phyloP scores from a whole-genome alignment of 164 flowering plant genomes.

The Liriodendron chinense region DNA sequence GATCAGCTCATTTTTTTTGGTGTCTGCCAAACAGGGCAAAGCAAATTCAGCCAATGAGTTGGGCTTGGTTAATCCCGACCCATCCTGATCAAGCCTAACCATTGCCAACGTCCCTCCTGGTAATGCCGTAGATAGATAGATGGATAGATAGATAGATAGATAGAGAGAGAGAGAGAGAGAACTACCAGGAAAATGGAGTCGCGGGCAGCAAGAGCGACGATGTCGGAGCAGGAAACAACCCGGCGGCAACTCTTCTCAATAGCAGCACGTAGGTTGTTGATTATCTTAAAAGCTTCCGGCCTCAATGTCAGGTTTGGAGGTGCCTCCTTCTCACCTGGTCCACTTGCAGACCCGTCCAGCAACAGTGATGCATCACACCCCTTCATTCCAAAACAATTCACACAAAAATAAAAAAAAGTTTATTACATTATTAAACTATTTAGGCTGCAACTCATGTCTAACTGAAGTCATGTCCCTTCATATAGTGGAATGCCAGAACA shows the following conservation, averaged over 20 bases:
- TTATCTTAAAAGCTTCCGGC: constrained; percentile 31
- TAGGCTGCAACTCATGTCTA: too few relatives aligned
- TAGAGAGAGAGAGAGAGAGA: not conserved
- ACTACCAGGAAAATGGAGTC: constrained; percentile 47
- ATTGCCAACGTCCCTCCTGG: too few relatives aligned
- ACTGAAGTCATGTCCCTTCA: too few relatives aligned
- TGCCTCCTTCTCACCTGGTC: constrained; percentile 45
- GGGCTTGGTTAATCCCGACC: too few relatives aligned
- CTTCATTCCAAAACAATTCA: constrained; percentile 15
- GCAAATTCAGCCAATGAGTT: too few relatives aligned
- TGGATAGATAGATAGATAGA: too few relatives aligned
- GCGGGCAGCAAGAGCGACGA: constrained; percentile 53
- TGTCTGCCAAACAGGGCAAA: too few relatives aligned
- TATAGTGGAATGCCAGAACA: too few relatives aligned
- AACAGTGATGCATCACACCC: constrained; percentile 58
- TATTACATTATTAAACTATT: too few relatives aligned
- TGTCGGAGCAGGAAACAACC: constrained; percentile 49
- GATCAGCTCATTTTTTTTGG: too few relatives aligned
- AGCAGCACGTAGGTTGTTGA: constrained; percentile 25
- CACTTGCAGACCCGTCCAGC: constrained; percentile 48
- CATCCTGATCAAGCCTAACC: too few relatives aligned
- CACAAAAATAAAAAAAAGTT: not conserved
- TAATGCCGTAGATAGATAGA: too few relatives aligned
- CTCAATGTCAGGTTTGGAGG: constrained; percentile 46
- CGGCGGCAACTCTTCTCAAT: constrained; percentile 11